Evolutionary conservation across 306 rosid species (phyloP), one percentile per base, ranked within the genome.

Genomic region (Cucurbita argyrosperma): DNA sequence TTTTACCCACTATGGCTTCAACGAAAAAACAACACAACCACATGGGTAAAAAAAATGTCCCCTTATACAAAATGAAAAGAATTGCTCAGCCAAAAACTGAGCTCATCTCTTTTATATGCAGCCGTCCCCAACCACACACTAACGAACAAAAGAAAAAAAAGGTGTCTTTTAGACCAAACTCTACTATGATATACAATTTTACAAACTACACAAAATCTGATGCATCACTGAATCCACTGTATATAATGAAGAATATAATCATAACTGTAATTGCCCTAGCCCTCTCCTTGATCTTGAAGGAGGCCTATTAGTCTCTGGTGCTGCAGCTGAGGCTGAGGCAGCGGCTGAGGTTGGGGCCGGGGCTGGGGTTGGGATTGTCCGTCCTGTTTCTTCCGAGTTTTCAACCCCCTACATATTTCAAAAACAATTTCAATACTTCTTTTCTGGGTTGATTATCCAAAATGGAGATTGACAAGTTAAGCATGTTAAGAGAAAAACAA

Each of bases 161-260:
- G 11, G 5, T 1, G 72, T 66, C 57, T 68, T 62, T 46, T 46
- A 23, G 50, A 68, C 57, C 82, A 76, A 81, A 72, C 90, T 88
- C 89, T 88, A 84, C 90, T 84, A 80, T 66, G 87, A 89, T 94
- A 82, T 90, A 91, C 99, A 91, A 91, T 81, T 91, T 85, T 91
- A 91, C 95, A 89, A 82, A 85, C 79, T 81, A 74, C 80, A 76
- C 78, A 76, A 64, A 70, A 78, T 64, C 71, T 63, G 14, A 39
- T 63, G 19, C 37, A 46, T 45, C 0, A 45, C 10, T 43, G 52
- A 19, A 52, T 72, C 76, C 60, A n/a, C 74, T 78, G 76, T 59
- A 74, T 59, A 54, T 71, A 16, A 14, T 63, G 70, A 23, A 50
- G 49, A 26, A 39, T 30, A 40, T 52, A 51, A 77, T 80, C 74